Conservation (phyloP, 1,139 yeast species). For the Suhomyces bolitotheri region DNA sequence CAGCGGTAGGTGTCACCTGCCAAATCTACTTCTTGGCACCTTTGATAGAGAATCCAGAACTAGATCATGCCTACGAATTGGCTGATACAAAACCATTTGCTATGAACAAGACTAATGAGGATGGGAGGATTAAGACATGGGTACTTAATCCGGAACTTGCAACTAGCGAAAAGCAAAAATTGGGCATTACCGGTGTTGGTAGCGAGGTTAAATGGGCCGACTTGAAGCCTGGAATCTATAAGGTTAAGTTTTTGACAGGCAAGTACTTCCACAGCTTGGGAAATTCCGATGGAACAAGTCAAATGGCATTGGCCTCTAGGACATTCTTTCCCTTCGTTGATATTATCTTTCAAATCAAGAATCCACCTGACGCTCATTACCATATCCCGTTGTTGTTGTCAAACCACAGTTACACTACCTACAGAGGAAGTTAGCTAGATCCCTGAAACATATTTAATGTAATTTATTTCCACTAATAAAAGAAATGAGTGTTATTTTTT, state of each 20-base stretch:
- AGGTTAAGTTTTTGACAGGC: constrained; percentile 73
- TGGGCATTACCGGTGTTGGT: constrained; percentile 35
- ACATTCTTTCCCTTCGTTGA: constrained; percentile 87
- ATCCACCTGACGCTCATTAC: constrained; percentile 75
- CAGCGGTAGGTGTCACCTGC: constrained; percentile 69
- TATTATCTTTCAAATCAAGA: constrained; percentile 62
- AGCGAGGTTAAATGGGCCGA: constrained; percentile 38
- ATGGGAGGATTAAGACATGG: constrained; percentile 81
- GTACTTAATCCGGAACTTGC: constrained; percentile 41
- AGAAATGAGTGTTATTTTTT: constrained; percentile 54
- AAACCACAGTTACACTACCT: constrained; percentile 83
- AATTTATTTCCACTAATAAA: constrained; percentile 28
- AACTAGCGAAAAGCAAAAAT: constrained; percentile 16
- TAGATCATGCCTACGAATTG: constrained; percentile 31
- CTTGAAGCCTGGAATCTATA: constrained; percentile 63
- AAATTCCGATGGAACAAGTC: constrained; percentile 15
- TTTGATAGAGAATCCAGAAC: constrained; percentile 24
- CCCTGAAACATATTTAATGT: background rate
- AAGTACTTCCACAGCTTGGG: constrained; percentile 52
- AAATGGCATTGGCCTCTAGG: constrained; percentile 21
- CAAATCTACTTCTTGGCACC: constrained; percentile 48
- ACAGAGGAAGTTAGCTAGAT: constrained; percentile 65
- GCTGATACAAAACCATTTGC: constrained; percentile 49
- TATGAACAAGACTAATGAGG: constrained; percentile 65
- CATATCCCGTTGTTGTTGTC: constrained; percentile 84